Base-by-base conservation (phyloP, 2,329 filamentous ascomycete species). In the Colletotrichum theobromicola region DNA sequence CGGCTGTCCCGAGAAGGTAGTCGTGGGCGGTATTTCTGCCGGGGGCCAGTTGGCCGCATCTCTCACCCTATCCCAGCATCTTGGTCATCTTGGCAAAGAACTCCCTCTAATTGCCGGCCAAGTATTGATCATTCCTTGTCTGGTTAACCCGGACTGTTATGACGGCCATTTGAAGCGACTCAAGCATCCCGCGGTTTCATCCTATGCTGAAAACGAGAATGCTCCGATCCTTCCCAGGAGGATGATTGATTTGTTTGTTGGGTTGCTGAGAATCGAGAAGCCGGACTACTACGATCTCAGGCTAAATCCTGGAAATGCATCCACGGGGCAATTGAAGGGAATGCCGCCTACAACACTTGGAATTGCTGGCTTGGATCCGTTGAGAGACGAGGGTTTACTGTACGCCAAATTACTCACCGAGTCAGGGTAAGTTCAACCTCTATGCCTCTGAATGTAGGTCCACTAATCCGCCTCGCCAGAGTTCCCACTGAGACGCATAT, bases 21-120 rank as follows among this genome's bases (percentile, higher is more conserved):
- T 90, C 0, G 77, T 90, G 0, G 88, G 88, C 1, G 88, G 88
- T 0, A 85, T 88, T 8, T 89, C 88, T 0, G 87, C 88, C 0
- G 88, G 88, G 0, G 85, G 82, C 0, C 83, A 83, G 76, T 72
- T 90, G 3, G 80, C 87, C 1, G 86, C 86, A 0, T 84, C 35
- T 34, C 76, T 89, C n/a, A 77, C 81, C 0, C 76, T 84, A 3
- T 83, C 85, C 53, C 85, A 87, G 77, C 82, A 84, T 53, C 78
- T 83, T 0, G 80, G 79, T 21, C 53, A 77, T 0, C 77, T 77
- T 1, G 72, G 65, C 0, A 62, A 72, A 2, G 21, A 50, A 1
- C 71, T 80, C 18, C 83, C 76, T 67, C 76, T 80, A 1, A 81
- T 90, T 66, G 84, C 85, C 0, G 90, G 90, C 0, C 89, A 90